Percentiles rank a stretch among this genome's conserved stretches.
phyloP scores from a whole-genome alignment of 1,284 basidiomycete genomes.

The Hemileia vastatrix region DNA sequence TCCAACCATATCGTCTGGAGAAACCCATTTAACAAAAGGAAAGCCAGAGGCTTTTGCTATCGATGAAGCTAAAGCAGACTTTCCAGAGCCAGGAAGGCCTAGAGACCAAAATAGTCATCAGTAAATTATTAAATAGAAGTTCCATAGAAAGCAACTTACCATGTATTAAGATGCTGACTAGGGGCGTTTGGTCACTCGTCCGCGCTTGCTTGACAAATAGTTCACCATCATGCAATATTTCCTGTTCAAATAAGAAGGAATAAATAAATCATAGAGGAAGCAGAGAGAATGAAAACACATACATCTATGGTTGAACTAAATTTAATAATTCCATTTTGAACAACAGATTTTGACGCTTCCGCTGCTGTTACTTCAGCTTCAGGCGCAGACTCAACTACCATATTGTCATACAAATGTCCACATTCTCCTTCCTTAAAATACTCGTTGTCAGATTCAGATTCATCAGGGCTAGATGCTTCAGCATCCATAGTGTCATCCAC shows the following conservation, averaged over 20 bases:
- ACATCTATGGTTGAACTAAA: slow-evolving; percentile 67
- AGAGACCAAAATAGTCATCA: background rate
- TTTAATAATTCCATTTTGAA: slow-evolving; percentile 95
- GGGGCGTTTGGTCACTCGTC: slow-evolving; percentile 75
- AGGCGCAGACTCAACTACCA: slow-evolving; percentile 94
- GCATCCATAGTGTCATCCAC: too few relatives aligned
- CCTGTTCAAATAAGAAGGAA: slow-evolving; percentile 49
- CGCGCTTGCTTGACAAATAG: slow-evolving; percentile 93
- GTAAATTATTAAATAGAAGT: background rate
- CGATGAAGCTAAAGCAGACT: slow-evolving; percentile 88
- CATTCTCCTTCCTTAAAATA: too few relatives aligned
- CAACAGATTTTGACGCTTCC: slow-evolving; percentile 85
- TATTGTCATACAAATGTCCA: too few relatives aligned
- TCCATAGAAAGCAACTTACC: slow-evolving; percentile 45
- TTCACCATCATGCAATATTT: slow-evolving; percentile 74
- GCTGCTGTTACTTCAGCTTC: slow-evolving; percentile 98
- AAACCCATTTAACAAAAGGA: slow-evolving; percentile 96
- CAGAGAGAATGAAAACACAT: slow-evolving; percentile 40
- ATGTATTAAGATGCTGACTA: slow-evolving; percentile 81
- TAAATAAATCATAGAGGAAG: background rate
- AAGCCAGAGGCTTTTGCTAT: slow-evolving; percentile 87
- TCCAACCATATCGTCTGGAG: slow-evolving; percentile 94
- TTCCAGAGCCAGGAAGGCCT: slow-evolving; percentile 78
- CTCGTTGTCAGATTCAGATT: too few relatives aligned
- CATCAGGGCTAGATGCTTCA: too few relatives aligned